Conservation (phyloP, 2,329 filamentous ascomycete genomes). For the Cladosporium sp. region DNA sequence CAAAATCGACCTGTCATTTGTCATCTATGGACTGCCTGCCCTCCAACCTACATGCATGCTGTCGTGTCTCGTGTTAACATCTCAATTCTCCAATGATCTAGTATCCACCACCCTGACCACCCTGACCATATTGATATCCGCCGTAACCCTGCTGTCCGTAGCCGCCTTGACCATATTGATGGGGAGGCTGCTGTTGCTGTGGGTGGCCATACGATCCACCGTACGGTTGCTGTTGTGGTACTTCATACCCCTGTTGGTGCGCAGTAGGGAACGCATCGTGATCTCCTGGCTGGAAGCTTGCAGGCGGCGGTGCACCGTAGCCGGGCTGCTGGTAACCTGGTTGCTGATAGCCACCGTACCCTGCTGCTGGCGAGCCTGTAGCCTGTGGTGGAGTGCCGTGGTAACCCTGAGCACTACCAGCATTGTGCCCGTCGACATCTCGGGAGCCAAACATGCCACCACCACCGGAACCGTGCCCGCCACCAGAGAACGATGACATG, state of each 20-base stretch:
- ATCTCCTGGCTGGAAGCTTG: constrained; percentile 26
- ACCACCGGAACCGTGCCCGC: constrained; percentile 3
- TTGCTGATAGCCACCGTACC: constrained; percentile 8
- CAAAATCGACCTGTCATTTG: too few relatives aligned
- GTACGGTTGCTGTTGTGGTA: constrained; percentile 17
- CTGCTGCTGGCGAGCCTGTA: constrained; percentile 2
- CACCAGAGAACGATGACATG: constrained; percentile 2
- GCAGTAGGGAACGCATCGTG: constrained; percentile 29
- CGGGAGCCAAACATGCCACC: constrained; percentile 10
- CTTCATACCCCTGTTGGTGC: constrained; percentile 34
- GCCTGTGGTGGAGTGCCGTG: constrained; percentile 4
- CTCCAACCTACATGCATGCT: neutral
- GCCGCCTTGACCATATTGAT: constrained; percentile 16
- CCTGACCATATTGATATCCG: constrained; percentile 16
- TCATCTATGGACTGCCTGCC: neutral
- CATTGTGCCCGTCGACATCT: neutral
- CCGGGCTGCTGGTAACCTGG: constrained; percentile 4
- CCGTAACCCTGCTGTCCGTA: constrained; percentile 15
- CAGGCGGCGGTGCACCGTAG: constrained; percentile 18
- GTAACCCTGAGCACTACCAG: neutral
- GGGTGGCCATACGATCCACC: constrained; percentile 22
- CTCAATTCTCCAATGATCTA: neutral
- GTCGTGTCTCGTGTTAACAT: constrained; percentile 1
- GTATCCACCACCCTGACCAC: constrained; percentile 13
- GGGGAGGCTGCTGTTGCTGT: constrained; percentile 20